These are phyloP conservation scores for Flueggea neowawraea DNA, from an alignment of 441 rosid species.

Conservation along the genomic window DNA sequence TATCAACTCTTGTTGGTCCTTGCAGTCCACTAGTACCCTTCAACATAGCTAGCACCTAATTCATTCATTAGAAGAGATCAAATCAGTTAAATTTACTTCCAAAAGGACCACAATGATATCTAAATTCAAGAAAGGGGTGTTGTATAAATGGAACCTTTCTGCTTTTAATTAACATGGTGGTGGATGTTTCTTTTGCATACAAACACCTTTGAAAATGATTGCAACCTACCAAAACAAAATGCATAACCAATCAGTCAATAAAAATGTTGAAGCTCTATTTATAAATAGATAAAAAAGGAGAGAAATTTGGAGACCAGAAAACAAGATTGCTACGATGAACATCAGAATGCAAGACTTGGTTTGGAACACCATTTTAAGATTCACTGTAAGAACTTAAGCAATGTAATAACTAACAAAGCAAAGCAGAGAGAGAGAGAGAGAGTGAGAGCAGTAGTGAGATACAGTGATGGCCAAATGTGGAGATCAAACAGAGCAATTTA, in stretches of 20 bases:
- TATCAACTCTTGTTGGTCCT: conserved; percentile 1
- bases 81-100: too few species aligned
- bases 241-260: too few species aligned
- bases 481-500: conserved; percentile 17
- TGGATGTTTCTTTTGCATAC: conserved; percentile 9
- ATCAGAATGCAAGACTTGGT: conserved; percentile 8
- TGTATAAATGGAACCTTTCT: conserved; percentile 36
- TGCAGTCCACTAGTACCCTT: not conserved
- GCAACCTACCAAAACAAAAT: conserved; percentile 20
- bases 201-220: conserved; percentile 21
- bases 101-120: too few species aligned
- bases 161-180: conserved; percentile 7
- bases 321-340: conserved; percentile 18
- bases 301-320: conserved; percentile 27
- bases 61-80: too few species aligned
- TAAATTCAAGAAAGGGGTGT: too few species aligned
- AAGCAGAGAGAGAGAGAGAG: too few species aligned
- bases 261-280: too few species aligned
- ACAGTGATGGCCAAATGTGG: too few species aligned
- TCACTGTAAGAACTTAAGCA: not conserved
- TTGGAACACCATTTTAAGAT: conserved; percentile 15
- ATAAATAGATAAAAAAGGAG: not conserved
- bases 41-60: too few species aligned
- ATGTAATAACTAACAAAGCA: too few species aligned
- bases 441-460: too few species aligned